Conservation (phyloP, 306 rosid genomes). For the Prunus kanzakura region DNA sequence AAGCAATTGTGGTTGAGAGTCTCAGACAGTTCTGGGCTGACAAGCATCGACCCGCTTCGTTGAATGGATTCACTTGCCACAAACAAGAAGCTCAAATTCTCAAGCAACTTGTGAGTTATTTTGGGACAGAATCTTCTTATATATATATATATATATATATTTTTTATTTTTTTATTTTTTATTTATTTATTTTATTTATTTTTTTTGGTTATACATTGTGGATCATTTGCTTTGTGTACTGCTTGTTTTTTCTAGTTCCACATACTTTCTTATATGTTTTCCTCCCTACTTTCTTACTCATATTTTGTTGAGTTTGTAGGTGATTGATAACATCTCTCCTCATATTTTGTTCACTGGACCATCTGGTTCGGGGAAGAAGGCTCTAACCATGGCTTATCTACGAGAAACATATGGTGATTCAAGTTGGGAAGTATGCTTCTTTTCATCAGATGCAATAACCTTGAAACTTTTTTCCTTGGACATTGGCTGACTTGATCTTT, state of each 20-base stretch:
- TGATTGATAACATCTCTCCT: constrained; percentile 50
- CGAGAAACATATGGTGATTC: constrained; percentile 74
- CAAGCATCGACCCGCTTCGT: constrained; percentile 64
- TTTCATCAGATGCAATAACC: not conserved
- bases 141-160: too few species aligned
- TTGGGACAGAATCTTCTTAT: not conserved
- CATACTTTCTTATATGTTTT: not conserved
- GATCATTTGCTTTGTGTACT: not conserved
- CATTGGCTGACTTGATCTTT: constrained; percentile 14
- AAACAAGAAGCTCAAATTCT: constrained; percentile 69
- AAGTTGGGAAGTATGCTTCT: constrained; percentile 58
- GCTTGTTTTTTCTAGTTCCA: not conserved
- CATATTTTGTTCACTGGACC: constrained; percentile 77
- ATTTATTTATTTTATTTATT: too few species aligned
- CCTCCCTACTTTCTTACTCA: not conserved
- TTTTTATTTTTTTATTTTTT: too few species aligned
- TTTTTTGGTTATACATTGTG: not conserved
- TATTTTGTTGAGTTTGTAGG: constrained; percentile 39
- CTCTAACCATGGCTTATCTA: constrained; percentile 67
- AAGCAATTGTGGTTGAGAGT: constrained; percentile 56
- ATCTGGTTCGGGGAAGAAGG: constrained; percentile 65
- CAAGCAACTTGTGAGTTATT: constrained; percentile 57
- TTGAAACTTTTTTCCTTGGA: not conserved
- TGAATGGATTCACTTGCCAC: constrained; percentile 77
- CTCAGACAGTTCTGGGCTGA: constrained; percentile 81